Evolutionary conservation across 2,329 filamentous ascomycete species (phyloP).

Genomic region (Colletotrichum lupini): DNA sequence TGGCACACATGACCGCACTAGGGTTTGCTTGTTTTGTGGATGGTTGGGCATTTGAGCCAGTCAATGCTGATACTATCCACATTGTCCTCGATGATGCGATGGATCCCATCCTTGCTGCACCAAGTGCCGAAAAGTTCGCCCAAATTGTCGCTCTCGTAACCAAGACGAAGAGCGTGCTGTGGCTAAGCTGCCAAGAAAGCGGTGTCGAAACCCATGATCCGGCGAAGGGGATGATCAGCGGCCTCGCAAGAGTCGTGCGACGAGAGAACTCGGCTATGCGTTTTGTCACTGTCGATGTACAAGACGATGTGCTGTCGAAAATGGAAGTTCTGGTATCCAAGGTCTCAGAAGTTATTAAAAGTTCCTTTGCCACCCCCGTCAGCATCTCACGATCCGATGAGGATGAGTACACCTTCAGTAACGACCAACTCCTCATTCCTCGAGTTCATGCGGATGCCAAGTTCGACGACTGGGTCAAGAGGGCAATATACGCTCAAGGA

Average conservation of each 20-base stretch:
- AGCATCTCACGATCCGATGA: background rate
- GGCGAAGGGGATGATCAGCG: slow-evolving; percentile 37
- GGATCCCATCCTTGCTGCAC: background rate
- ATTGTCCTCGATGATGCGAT: background rate
- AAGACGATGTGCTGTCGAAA: background rate
- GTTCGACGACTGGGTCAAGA: slow-evolving; percentile 9
- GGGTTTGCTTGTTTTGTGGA: background rate
- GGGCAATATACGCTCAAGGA: background rate
- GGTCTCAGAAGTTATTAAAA: background rate
- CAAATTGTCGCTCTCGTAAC: background rate
- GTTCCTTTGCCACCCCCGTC: background rate
- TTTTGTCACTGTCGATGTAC: slow-evolving; percentile 37
- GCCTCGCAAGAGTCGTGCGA: slow-evolving; percentile 37
- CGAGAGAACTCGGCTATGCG: slow-evolving; percentile 37
- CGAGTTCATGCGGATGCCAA: slow-evolving; percentile 5
- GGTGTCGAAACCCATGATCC: background rate
- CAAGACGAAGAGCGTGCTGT: background rate
- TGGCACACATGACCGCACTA: background rate
- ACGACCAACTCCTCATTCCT: slow-evolving; percentile 13
- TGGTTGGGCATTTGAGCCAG: background rate
- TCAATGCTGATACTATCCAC: background rate
- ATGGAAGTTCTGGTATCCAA: background rate
- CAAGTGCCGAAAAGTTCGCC: background rate
- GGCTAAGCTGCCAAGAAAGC: slow-evolving; percentile 12
- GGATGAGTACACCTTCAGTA: slow-evolving; percentile 4